These are phyloP conservation scores for Firmiana major DNA, from an alignment of 345 rosid species.

Conservation along the genomic window DNA sequence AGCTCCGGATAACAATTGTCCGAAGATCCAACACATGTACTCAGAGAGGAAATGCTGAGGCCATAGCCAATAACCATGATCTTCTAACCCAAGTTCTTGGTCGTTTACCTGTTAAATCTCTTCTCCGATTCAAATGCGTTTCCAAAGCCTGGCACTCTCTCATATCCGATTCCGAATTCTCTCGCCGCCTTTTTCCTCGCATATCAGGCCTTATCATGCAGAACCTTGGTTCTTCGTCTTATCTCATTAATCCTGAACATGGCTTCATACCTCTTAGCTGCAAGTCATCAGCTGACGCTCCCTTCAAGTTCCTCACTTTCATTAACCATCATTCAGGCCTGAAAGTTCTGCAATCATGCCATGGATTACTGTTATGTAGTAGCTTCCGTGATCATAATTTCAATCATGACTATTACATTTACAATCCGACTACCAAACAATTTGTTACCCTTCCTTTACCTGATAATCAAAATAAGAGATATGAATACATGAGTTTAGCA, in stretches of 20 bases:
- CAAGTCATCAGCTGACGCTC: not conserved
- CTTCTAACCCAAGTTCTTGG: conserved; percentile 23
- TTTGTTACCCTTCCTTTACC: not conserved
- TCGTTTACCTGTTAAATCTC: conserved; percentile 24
- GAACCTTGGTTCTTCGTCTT: not conserved
- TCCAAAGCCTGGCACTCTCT: conserved; percentile 28
- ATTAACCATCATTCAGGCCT: not conserved
- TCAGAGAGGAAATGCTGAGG: conserved; percentile 11
- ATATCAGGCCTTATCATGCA: not conserved
- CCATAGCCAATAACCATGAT: conserved; percentile 15
- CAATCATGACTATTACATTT: not conserved
- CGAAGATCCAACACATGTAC: not conserved
- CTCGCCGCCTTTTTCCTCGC: not conserved
- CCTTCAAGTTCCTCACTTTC: not conserved
- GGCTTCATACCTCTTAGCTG: not conserved
- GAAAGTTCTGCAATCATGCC: not conserved
- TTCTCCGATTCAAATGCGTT: conserved; percentile 29
- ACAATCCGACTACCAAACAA: conserved; percentile 2
- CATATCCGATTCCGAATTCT: conserved; percentile 13
- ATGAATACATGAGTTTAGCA: not conserved
- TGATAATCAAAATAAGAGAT: not conserved
- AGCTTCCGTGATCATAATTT: not conserved
- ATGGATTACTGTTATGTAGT: not conserved
- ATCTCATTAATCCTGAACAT: not conserved
- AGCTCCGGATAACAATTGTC: not conserved